A percentile compares a stretch with the other conserved stretches of the same genome.
These are phyloP conservation scores for Coccinonectria pachysandricola DNA, from an alignment of 2,329 filamentous ascomycete species.

Conservation along the genomic window DNA sequence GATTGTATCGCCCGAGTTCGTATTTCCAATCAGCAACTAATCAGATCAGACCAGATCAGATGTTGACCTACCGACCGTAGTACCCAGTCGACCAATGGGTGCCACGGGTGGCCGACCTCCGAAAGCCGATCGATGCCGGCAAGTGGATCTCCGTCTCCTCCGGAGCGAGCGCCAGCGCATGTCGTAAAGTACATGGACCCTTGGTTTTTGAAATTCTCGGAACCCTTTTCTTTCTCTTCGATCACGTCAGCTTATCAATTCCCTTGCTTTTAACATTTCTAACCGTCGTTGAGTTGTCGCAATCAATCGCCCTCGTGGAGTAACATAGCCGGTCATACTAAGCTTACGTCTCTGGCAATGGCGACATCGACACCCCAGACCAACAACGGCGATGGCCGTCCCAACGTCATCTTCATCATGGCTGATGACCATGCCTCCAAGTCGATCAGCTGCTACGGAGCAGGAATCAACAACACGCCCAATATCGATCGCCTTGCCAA, in stretches of 20 bases:
- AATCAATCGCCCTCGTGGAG: not conserved
- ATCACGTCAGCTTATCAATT: conserved; percentile 1
- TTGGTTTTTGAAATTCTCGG: conserved; percentile 2
- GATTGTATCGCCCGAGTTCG: not conserved
- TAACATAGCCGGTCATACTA: not conserved
- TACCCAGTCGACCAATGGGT: conserved; percentile 4
- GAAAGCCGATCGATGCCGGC: conserved; percentile 4
- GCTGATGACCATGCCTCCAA: conserved; percentile 44
- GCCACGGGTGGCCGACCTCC: conserved; percentile 5
- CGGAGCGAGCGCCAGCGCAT: conserved; percentile 6
- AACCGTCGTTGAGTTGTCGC: not conserved
- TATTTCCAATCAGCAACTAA: conserved; percentile 3
- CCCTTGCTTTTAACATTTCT: not conserved
- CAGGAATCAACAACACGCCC: conserved; percentile 40
- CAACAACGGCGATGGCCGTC: conserved; percentile 3
- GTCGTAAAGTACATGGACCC: conserved; percentile 1
- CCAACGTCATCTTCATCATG: conserved; percentile 38
- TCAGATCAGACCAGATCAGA: not conserved
- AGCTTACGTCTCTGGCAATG: conserved; percentile 4
- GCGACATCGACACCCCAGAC: not conserved
- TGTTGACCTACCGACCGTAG: not conserved
- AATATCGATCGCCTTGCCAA: conserved; percentile 39
- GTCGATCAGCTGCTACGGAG: conserved; percentile 37
- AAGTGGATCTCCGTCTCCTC: conserved; percentile 5
- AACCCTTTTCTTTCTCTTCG: conserved; percentile 1